Conservation (phyloP, 441 rosid genomes). For the Geranium incanum region DNA sequence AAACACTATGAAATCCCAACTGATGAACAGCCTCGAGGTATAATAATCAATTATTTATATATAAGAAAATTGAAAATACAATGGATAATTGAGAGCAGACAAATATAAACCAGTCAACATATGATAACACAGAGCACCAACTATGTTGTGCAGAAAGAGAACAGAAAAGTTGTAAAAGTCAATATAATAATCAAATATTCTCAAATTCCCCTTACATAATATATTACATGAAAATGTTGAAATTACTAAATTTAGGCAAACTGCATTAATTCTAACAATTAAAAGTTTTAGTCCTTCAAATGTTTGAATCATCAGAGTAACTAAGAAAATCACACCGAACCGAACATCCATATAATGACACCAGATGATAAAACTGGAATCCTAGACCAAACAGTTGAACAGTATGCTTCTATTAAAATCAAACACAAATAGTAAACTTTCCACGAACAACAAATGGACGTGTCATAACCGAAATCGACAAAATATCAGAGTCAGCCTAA, state of each 20-base stretch:
- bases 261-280: neutral
- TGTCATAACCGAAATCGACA: neutral
- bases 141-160: neutral
- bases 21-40: neutral
- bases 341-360: neutral
- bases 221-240: neutral
- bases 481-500: neutral
- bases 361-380: neutral
- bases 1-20: neutral
- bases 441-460: neutral
- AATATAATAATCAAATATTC: neutral
- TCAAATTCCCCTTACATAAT: neutral
- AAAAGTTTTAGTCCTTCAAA: neutral
- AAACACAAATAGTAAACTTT: neutral
- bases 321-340: neutral
- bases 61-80: neutral
- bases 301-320: neutral
- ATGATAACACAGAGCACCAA: neutral
- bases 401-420: neutral
- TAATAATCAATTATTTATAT: neutral
- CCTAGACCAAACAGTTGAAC: neutral
- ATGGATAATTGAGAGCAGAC: neutral
- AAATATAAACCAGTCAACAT: neutral
- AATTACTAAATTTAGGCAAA: neutral
- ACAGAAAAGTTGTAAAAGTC: neutral